Conservation (phyloP, 805 yeast genomes). For the Phaffomyces antillensis region DNA sequence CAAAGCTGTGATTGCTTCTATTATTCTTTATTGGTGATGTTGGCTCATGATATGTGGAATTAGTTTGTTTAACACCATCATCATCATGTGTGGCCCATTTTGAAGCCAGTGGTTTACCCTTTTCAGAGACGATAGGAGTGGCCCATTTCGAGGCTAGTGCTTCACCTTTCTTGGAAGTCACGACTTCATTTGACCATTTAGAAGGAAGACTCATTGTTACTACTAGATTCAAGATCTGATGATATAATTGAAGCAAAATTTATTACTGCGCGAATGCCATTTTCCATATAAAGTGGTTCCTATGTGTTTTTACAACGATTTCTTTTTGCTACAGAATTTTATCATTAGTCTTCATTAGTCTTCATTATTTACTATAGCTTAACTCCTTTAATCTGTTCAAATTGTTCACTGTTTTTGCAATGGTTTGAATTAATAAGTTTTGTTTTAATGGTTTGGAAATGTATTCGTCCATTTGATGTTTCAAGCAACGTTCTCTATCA, state of each 20-base stretch:
- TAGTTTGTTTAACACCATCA: background rate
- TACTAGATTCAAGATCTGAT: too few species aligned
- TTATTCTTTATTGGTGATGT: background rate
- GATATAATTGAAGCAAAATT: too few species aligned
- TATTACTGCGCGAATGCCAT: too few species aligned
- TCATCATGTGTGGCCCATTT: conserved; percentile 10
- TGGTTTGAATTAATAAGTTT: conserved; percentile 73
- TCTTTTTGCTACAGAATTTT: too few species aligned
- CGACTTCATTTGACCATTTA: conserved; percentile 17
- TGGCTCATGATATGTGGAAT: background rate
- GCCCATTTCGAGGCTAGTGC: conserved; percentile 20
- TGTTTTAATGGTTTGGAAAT: conserved; percentile 85
- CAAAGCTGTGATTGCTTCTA: too few species aligned
- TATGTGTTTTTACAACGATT: too few species aligned
- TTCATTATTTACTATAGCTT: conserved; percentile 1
- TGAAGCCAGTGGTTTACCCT: conserved; percentile 10
- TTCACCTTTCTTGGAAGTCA: conserved; percentile 7
- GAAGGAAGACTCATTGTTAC: conserved; percentile 11
- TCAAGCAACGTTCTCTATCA: conserved; percentile 78
- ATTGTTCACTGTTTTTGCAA: conserved; percentile 73
- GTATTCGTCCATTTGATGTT: conserved; percentile 90
- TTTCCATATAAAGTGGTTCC: too few species aligned
- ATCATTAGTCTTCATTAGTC: background rate
- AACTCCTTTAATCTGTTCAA: conserved; percentile 51
- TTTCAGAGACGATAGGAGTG: conserved; percentile 10